Percentiles rank a stretch among this genome's conserved stretches.
Conservation (phyloP, 345 rosid genomes). For the Aquilaria yunnanensis region DNA sequence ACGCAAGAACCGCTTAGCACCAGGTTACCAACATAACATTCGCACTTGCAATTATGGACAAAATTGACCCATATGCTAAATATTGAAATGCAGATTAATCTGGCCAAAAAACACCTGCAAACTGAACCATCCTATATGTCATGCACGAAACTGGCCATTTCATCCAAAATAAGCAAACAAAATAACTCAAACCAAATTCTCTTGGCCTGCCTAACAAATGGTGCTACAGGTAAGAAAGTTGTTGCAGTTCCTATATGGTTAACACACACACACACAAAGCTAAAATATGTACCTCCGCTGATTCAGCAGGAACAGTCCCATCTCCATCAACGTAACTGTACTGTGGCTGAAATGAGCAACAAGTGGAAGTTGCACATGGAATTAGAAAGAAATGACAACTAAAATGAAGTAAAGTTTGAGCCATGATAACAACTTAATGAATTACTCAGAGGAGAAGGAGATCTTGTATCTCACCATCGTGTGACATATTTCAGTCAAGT, state of each 20-base stretch:
- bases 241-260: too few relatives aligned
- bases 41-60: too few relatives aligned
- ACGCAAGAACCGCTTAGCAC: background rate
- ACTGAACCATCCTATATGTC: too few relatives aligned
- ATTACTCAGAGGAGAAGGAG: background rate
- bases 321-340: slow-evolving; percentile 85
- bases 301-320: slow-evolving; percentile 90
- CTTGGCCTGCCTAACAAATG: too few relatives aligned
- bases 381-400: background rate
- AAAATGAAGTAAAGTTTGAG: background rate
- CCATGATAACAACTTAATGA: background rate
- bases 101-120: too few relatives aligned
- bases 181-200: too few relatives aligned
- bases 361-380: background rate
- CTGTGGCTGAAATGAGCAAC: slow-evolving; percentile 45
- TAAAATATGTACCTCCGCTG: slow-evolving; percentile 50
- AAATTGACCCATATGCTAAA: too few relatives aligned
- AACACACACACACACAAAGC: slow-evolving; percentile 9
- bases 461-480: slow-evolving; percentile 44
- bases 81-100: too few relatives aligned
- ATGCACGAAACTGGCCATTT: too few relatives aligned
- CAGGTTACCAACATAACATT: too few relatives aligned
- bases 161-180: too few relatives aligned
- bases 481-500: slow-evolving; percentile 81
- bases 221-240: too few relatives aligned